These are phyloP conservation scores for Evernia prunastri DNA, from an alignment of 495 filamentous ascomycete species.

Conservation along the genomic window DNA sequence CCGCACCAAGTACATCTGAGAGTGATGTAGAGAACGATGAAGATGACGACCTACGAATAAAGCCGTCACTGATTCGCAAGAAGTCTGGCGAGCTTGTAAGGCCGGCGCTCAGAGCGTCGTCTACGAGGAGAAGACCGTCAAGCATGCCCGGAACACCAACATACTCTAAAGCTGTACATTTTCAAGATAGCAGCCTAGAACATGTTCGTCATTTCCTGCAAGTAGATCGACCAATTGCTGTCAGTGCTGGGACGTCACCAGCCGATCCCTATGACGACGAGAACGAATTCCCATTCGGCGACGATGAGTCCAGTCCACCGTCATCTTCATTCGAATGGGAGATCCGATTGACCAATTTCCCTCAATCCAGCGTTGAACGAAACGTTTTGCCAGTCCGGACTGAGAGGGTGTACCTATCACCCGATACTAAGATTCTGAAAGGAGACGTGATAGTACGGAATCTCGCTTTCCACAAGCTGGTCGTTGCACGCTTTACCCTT, in stretches of 20 bases:
- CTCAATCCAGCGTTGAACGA: constrained; percentile 57
- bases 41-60: constrained; percentile 47
- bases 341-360: constrained; percentile 77
- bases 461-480: constrained; percentile 79
- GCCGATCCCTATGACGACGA: constrained; percentile 80
- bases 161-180: constrained; percentile 91
- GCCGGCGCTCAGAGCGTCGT: constrained; percentile 76
- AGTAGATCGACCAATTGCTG: constrained; percentile 85
- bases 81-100: constrained; percentile 96
- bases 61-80: constrained; percentile 88
- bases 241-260: constrained; percentile 92
- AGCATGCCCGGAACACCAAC: constrained; percentile 98
- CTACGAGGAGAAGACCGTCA: constrained; percentile 66
- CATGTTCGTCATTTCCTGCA: constrained; percentile 93
- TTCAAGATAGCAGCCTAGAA: constrained; percentile 79
- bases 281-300: constrained; percentile 74
- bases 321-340: constrained; percentile 73
- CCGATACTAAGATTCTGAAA: constrained; percentile 76
- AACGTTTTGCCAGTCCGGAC: constrained; percentile 61
- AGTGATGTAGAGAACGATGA: constrained; percentile 56
- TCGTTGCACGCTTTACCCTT: constrained; percentile 86
- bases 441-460: constrained; percentile 82
- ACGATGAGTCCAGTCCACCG: constrained; percentile 40
- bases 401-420: constrained; percentile 77
- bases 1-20: constrained; percentile 50